phyloP scores from a whole-genome alignment of 305 asterid genomes.

The Coffea humblotiana region DNA sequence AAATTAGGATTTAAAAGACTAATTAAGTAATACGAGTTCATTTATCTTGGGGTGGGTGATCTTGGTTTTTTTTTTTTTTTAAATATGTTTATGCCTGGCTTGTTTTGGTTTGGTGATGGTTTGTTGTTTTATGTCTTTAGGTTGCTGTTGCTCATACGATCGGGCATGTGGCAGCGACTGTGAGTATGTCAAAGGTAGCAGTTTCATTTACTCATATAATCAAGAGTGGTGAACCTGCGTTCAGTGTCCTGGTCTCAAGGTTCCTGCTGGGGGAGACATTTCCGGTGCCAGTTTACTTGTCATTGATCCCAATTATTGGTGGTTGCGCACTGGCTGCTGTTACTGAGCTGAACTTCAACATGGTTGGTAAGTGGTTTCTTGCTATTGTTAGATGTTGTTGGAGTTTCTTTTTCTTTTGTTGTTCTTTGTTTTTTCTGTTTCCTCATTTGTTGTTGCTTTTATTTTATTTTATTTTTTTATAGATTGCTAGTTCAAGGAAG shows the following conservation, averaged over 20 bases:
- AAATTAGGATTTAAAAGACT: neutral
- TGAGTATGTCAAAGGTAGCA: slow-evolving; percentile 96
- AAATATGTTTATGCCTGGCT: slow-evolving; percentile 11
- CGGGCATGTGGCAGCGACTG: slow-evolving; percentile 95
- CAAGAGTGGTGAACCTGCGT: slow-evolving; percentile 96
- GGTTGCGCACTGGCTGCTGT: slow-evolving; percentile 89
- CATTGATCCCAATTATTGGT: slow-evolving; percentile 86
- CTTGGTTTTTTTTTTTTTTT: neutral
- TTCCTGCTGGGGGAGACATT: slow-evolving; percentile 83
- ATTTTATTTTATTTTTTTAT: neutral
- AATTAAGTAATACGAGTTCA: neutral
- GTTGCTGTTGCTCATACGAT: slow-evolving; percentile 92
- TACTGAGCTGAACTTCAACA: slow-evolving; percentile 91
- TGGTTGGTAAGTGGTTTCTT: slow-evolving; percentile 59
- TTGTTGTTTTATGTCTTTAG: slow-evolving; percentile 33
- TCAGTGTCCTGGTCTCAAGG: slow-evolving; percentile 82
- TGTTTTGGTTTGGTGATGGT: slow-evolving; percentile 15
- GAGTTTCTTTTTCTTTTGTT: neutral
- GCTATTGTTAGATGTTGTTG: neutral
- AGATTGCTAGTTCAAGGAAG: neutral
- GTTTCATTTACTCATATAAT: slow-evolving; percentile 93
- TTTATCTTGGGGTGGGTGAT: neutral
- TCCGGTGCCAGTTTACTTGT: slow-evolving; percentile 68
- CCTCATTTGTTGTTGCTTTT: neutral
- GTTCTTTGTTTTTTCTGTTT: neutral